A percentile compares a stretch with the other conserved stretches of the same genome.
Conservation (phyloP, 257 asterid species). For the Solanum pimpinellifolium region DNA sequence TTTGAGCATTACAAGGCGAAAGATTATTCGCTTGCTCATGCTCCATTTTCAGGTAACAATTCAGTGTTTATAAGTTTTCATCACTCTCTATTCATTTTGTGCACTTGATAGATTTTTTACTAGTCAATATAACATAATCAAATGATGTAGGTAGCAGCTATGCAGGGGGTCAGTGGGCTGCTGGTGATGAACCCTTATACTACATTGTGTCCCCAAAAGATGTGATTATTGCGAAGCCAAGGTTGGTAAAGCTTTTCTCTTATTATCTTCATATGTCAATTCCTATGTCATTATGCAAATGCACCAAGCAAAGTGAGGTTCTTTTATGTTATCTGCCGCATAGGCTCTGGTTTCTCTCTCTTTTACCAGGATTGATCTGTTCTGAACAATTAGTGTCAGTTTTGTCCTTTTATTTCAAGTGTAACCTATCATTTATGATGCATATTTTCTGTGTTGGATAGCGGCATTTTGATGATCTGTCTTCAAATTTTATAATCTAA, state of each 20-base stretch:
- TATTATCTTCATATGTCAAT: neutral
- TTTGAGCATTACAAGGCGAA: conserved; percentile 98
- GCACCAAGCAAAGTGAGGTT: neutral
- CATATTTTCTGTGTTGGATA: neutral
- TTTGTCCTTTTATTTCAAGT: neutral
- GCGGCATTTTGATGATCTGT: neutral
- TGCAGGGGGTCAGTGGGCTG: conserved; percentile 99
- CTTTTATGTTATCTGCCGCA: neutral
- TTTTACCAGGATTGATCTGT: neutral
- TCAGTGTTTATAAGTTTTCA: neutral
- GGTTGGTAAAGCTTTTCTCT: conserved; percentile 34
- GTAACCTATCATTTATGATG: neutral
- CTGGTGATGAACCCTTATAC: conserved; percentile 93
- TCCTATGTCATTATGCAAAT: conserved; percentile 2
- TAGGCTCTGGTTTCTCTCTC: neutral
- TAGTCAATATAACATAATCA: neutral
- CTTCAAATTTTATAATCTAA: neutral
- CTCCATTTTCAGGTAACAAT: conserved; percentile 87
- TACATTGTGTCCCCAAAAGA: conserved; percentile 97
- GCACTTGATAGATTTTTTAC: neutral
- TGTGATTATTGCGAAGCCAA: conserved; percentile 96
- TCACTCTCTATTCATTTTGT: neutral
- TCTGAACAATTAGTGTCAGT: neutral
- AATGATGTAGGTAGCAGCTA: conserved; percentile 79
- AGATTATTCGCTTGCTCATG: conserved; percentile 90